phyloP scores from a whole-genome alignment of 2,329 filamentous ascomycete species.

The Penicillium glabrum region DNA sequence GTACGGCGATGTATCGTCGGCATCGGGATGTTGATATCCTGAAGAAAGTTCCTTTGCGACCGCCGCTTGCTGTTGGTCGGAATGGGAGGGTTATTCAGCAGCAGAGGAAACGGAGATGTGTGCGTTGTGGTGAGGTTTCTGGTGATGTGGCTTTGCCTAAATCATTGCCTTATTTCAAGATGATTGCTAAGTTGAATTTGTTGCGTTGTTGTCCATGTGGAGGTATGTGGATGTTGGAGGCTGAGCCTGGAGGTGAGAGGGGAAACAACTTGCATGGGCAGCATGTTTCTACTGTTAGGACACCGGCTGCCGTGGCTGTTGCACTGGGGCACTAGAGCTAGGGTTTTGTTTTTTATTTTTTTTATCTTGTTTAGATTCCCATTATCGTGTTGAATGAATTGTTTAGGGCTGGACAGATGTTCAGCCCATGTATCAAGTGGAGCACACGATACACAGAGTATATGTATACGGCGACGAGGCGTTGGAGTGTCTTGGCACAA shows the following conservation, averaged over 20 bases:
- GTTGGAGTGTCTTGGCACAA: no score
- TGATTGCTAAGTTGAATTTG: slow-evolving; percentile 39
- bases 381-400: background rate
- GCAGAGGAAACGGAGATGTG: slow-evolving; percentile 49
- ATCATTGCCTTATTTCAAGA: slow-evolving; percentile 35
- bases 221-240: slow-evolving; percentile 41
- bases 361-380: slow-evolving; percentile 1
- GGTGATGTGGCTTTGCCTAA: slow-evolving; percentile 55
- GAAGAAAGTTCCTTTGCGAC: slow-evolving; percentile 47
- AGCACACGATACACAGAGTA: background rate
- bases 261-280: background rate
- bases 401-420: background rate
- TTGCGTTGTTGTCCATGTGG: slow-evolving; percentile 42
- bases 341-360: background rate
- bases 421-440: background rate
- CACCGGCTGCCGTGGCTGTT: slow-evolving; percentile 11
- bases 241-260: slow-evolving; percentile 9
- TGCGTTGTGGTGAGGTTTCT: slow-evolving; percentile 65
- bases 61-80: slow-evolving; percentile 9
- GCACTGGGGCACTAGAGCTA: background rate
- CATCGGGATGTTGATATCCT: slow-evolving; percentile 60
- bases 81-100: slow-evolving; percentile 8
- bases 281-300: slow-evolving; percentile 1
- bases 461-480: no score
- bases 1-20: slow-evolving; percentile 61